These are phyloP conservation scores for Amoeboaphelidium protococcarum DNA, from an alignment of 371 early-diverging fungal genomes.

Conservation along the genomic window DNA sequence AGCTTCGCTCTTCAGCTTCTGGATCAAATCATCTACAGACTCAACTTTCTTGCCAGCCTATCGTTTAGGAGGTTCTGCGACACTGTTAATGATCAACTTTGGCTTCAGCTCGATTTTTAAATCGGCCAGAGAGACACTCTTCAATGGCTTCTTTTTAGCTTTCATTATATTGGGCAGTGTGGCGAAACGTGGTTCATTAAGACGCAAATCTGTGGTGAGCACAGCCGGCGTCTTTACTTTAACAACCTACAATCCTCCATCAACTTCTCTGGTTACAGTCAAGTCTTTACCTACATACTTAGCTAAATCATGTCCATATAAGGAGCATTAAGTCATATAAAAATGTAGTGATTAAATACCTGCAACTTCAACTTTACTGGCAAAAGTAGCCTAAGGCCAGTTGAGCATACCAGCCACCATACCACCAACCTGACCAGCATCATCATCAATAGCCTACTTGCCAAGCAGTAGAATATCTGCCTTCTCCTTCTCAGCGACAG, in stretches of 20 bases:
- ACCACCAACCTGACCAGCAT: slow-evolving; percentile 87
- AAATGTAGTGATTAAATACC: slow-evolving; percentile 6
- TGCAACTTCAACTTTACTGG: background rate
- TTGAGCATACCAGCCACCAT: slow-evolving; percentile 86
- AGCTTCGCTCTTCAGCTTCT: slow-evolving; percentile 61
- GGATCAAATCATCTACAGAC: slow-evolving; percentile 62
- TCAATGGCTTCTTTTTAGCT: slow-evolving; percentile 93
- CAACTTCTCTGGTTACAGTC: slow-evolving; percentile 76
- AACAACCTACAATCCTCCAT: slow-evolving; percentile 90
- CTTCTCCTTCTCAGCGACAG: slow-evolving; percentile 63
- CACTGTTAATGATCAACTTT: slow-evolving; percentile 53
- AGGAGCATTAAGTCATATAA: background rate
- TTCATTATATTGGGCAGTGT: slow-evolving; percentile 85
- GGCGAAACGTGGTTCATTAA: slow-evolving; percentile 88
- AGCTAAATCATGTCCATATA: slow-evolving; percentile 65
- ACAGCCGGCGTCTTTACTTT: slow-evolving; percentile 57
- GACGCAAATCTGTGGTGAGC: slow-evolving; percentile 81
- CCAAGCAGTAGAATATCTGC: slow-evolving; percentile 80
- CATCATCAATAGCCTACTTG: slow-evolving; percentile 97
- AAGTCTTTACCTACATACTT: slow-evolving; percentile 55
- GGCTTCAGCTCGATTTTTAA: slow-evolving; percentile 61
- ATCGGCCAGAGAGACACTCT: slow-evolving; percentile 44
- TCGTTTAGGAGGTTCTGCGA: slow-evolving; percentile 80
- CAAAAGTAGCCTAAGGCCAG: slow-evolving; percentile 58
- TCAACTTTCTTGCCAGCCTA: slow-evolving; percentile 77